phyloP scores from a whole-genome alignment of 2,329 filamentous ascomycete genomes.

The Aureobasidium sp. region DNA sequence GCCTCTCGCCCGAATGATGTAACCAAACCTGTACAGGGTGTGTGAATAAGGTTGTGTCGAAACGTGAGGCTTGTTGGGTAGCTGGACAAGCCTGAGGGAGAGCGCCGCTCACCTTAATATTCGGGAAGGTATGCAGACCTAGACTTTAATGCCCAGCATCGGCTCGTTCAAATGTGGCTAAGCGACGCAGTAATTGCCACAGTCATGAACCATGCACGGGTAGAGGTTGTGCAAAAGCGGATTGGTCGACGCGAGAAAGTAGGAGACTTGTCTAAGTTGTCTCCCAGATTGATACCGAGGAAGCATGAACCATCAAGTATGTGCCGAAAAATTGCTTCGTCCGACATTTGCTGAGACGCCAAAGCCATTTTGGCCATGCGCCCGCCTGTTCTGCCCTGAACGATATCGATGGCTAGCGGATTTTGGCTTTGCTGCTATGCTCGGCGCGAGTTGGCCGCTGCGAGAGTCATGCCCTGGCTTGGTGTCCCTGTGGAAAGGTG shows the following conservation, averaged over 20 bases:
- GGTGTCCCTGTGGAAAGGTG: background rate
- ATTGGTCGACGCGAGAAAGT: background rate
- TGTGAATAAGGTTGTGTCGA: background rate
- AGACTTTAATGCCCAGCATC: background rate
- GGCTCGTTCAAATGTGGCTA: background rate
- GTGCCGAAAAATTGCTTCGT: background rate
- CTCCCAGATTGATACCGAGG: background rate
- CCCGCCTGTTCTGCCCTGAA: background rate
- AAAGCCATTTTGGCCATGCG: background rate
- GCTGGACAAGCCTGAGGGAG: background rate
- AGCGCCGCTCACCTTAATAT: background rate
- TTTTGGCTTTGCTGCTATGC: conserved; percentile 5
- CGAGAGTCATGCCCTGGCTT: conserved; percentile 4
- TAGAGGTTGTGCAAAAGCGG: background rate
- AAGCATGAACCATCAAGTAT: background rate
- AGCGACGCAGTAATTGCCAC: conserved; percentile 4
- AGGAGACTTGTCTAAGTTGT: background rate
- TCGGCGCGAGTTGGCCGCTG: background rate
- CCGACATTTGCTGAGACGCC: background rate
- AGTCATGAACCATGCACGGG: background rate
- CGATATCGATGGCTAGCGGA: background rate
- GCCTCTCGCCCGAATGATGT: background rate
- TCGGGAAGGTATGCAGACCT: background rate
- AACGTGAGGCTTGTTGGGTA: background rate
- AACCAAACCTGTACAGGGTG: background rate